Conservation (phyloP, 2,329 filamentous ascomycete genomes). For the Arthrobotrys musiformis region DNA sequence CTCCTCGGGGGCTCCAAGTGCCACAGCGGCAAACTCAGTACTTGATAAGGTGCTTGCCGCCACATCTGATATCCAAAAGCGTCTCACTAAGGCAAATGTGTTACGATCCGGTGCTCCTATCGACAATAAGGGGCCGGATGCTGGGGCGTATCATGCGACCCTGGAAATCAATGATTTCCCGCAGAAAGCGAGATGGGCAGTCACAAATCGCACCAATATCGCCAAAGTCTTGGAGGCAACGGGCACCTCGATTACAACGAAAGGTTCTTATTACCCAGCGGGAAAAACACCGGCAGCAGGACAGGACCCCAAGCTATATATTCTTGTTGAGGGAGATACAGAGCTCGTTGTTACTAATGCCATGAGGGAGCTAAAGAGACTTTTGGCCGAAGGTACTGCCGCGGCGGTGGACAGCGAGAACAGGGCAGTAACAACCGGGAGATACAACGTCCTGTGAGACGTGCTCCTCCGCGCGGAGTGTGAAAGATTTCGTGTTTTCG, state of each 20-base stretch:
- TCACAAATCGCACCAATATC: slow-evolving; percentile 98
- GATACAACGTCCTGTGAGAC: slow-evolving; percentile 84
- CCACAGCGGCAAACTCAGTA: slow-evolving; percentile 66
- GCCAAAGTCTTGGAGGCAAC: slow-evolving; percentile 96
- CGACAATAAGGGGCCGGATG: slow-evolving; percentile 98
- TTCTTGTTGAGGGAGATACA: slow-evolving; percentile 96
- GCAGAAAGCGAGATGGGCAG: slow-evolving; percentile 95
- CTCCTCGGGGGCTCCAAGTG: slow-evolving; percentile 59
- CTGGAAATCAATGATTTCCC: slow-evolving; percentile 99
- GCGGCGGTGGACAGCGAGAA: slow-evolving; percentile 88
- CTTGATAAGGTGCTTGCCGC: slow-evolving; percentile 90
- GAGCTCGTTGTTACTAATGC: slow-evolving; percentile 91
- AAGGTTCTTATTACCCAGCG: slow-evolving; percentile 85
- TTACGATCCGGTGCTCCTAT: slow-evolving; percentile 92
- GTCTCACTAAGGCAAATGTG: slow-evolving; percentile 87
- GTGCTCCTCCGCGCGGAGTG: background rate
- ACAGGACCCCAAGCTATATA: slow-evolving; percentile 93
- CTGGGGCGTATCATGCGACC: slow-evolving; percentile 94
- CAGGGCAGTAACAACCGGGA: slow-evolving; percentile 78
- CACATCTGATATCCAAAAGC: slow-evolving; percentile 88
- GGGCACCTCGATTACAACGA: slow-evolving; percentile 95
- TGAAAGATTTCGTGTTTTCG: background rate
- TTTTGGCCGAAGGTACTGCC: slow-evolving; percentile 89
- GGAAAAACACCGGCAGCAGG: slow-evolving; percentile 81
- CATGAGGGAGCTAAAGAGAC: slow-evolving; percentile 85